Conservation (phyloP, 768 basidiomycete species). For the Lyophyllum shimeji region DNA sequence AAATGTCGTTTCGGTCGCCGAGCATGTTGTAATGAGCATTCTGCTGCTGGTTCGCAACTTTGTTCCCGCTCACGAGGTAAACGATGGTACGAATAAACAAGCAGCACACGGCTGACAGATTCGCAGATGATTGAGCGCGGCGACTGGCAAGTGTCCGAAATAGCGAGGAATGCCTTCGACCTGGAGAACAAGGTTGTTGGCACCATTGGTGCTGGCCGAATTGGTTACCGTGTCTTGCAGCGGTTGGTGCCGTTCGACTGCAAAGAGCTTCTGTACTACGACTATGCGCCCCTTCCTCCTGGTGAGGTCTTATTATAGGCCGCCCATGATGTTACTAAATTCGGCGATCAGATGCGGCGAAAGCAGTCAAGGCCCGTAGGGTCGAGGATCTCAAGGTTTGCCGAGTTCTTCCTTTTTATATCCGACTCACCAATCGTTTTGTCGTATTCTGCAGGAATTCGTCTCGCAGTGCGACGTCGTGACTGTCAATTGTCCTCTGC, state of each 20-base stretch:
- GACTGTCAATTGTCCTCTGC: conserved; percentile 87
- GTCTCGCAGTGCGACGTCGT: conserved; percentile 67
- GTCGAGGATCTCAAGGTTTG: conserved; percentile 76
- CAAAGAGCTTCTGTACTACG: conserved; percentile 91
- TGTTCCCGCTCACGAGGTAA: conserved; percentile 79
- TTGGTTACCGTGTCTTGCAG: conserved; percentile 86
- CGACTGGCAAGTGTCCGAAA: conserved; percentile 84
- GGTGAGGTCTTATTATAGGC: conserved; percentile 32
- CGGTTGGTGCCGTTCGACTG: conserved; percentile 80
- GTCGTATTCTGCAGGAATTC: conserved; percentile 20
- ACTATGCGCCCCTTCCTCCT: conserved; percentile 72
- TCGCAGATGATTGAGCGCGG: conserved; percentile 75
- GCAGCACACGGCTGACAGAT: neutral
- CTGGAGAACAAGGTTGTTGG: conserved; percentile 91
- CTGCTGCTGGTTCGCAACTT: conserved; percentile 91
- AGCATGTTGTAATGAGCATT: conserved; percentile 90
- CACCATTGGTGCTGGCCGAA: conserved; percentile 79
- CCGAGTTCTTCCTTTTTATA: conserved; percentile 14
- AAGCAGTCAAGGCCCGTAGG: conserved; percentile 68
- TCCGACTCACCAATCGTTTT: neutral
- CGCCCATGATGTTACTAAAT: neutral
- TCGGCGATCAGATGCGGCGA: conserved; percentile 49
- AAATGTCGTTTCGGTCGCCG: conserved; percentile 89
- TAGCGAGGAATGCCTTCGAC: conserved; percentile 84
- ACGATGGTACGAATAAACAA: conserved; percentile 4